Evolutionary conservation across 805 yeast species (phyloP), one percentile per base, ranked within the genome.

Genomic region (Lipomyces yamadae): DNA sequence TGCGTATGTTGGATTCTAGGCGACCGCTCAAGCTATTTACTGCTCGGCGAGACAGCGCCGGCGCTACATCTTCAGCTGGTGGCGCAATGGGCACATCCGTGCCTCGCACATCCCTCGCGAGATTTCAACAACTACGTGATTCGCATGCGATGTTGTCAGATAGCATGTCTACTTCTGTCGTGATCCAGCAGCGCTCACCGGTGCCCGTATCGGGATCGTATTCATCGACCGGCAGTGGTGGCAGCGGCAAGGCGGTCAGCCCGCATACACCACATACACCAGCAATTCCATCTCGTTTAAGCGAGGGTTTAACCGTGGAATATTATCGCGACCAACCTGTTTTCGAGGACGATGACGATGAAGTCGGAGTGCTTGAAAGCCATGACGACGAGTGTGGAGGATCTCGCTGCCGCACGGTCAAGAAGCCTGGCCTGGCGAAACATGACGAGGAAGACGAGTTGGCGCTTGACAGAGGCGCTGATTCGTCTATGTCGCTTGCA

Each of bases 1-100:
- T 90, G 57, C 81, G 84, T 69, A 80, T 89, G 82, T 84, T 90
- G 56, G 95, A 90, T 70, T 84, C 86, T 57, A 86, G 85, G 72
- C 80, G 82, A 7, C 90, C 86, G 55, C 76, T 86, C 32, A 80
- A 84, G 53, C 72, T 81, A 62, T 72, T 54, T 37, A 52, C 66
- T 8, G 29, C 52, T 8, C 58, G 50, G 30, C 58, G 58, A 24
- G 30, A 34, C 7, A n/a, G 50, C 58, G 18, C 15, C 58, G 13
- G 48, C 5, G 29, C 15, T 34, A 32, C 45, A 24, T 7, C 39
- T 10, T 30, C 37, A 29, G 24, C 45, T 56, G 61, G 42, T 37
- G 56, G 37, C 24, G 39, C 29, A 45, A n/a, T 58, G 30, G 62
- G 39, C n/a, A 50, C 58, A 4, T 60, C 64, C 7, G 59, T 58